Evolutionary conservation across 2,329 filamentous ascomycete species (phyloP).

Genomic region (Epichloe sp.): DNA sequence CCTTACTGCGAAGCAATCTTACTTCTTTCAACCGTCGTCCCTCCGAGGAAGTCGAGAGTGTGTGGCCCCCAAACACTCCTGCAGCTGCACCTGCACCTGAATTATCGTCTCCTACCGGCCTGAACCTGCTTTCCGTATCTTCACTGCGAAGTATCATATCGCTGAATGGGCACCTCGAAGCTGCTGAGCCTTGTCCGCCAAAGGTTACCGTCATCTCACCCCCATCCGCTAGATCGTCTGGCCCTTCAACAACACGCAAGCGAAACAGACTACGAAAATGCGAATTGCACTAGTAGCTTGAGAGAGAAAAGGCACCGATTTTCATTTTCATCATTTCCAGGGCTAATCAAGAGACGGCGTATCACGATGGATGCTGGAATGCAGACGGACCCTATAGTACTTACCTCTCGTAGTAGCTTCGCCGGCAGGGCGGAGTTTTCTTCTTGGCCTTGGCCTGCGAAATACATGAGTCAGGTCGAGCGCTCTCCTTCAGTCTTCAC

Average conservation of each 20-base stretch:
- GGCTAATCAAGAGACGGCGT: background rate
- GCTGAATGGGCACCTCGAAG: too few relatives aligned
- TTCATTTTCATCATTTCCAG: background rate
- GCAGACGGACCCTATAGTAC: background rate
- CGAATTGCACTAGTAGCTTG: background rate
- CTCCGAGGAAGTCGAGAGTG: background rate
- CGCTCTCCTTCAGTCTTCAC: background rate
- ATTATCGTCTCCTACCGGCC: too few relatives aligned
- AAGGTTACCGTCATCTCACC: too few relatives aligned
- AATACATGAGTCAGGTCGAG: background rate
- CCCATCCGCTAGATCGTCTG: too few relatives aligned
- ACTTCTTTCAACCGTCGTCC: background rate
- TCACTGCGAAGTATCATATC: too few relatives aligned
- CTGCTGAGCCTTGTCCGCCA: too few relatives aligned
- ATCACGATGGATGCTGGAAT: slow-evolving; percentile 1
- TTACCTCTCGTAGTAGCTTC: background rate
- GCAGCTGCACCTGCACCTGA: too few relatives aligned
- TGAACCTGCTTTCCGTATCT: too few relatives aligned
- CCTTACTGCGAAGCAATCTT: background rate
- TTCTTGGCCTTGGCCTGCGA: background rate
- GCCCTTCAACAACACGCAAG: background rate
- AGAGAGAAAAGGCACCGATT: background rate
- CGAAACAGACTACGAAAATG: slow-evolving; percentile 1
- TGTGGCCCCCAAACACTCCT: too few relatives aligned
- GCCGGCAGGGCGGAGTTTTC: background rate